These are phyloP conservation scores for Mycena sanguinolenta DNA, from an alignment of 768 basidiomycete genomes.

Conservation along the genomic window DNA sequence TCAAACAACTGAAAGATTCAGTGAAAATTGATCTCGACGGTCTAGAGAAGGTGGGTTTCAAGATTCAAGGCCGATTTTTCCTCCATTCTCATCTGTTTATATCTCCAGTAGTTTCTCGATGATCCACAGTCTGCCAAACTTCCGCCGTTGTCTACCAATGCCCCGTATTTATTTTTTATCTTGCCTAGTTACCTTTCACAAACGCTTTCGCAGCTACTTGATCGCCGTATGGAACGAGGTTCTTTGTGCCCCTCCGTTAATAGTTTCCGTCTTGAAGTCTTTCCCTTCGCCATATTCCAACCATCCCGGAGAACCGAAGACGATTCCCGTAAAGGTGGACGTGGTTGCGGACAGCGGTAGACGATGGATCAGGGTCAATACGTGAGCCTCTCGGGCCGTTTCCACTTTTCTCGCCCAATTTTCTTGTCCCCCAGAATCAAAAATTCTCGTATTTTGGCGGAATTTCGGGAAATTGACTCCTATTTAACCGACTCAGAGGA, in stretches of 20 bases:
- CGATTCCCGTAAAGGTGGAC: constrained; percentile 78
- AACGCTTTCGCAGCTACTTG: constrained; percentile 41
- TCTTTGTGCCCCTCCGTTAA: constrained; percentile 67
- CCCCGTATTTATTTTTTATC: constrained; percentile 66
- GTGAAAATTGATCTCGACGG: constrained; percentile 36
- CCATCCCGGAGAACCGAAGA: constrained; percentile 29
- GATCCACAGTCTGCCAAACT: constrained; percentile 58
- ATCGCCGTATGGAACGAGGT: constrained; percentile 88
- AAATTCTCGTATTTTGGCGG: constrained; percentile 79
- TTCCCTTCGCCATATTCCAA: constrained; percentile 47
- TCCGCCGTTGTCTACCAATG: constrained; percentile 77
- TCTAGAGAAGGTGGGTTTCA: constrained; percentile 32
- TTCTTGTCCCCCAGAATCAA: constrained; percentile 68
- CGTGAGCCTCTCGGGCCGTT: constrained; percentile 62
- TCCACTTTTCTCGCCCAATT: background rate
- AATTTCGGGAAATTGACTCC: constrained; percentile 89
- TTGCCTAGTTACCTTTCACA: background rate
- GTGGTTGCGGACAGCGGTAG: constrained; percentile 82
- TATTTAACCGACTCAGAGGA: constrained; percentile 74
- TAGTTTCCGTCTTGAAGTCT: constrained; percentile 70
- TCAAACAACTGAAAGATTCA: constrained; percentile 35
- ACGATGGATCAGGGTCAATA: constrained; percentile 89
- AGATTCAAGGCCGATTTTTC: background rate
- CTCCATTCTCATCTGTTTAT: constrained; percentile 4
- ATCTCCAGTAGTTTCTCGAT: constrained; percentile 73